phyloP scores from a whole-genome alignment of 177 flowering plant genomes.

The Vitis hybrid region DNA sequence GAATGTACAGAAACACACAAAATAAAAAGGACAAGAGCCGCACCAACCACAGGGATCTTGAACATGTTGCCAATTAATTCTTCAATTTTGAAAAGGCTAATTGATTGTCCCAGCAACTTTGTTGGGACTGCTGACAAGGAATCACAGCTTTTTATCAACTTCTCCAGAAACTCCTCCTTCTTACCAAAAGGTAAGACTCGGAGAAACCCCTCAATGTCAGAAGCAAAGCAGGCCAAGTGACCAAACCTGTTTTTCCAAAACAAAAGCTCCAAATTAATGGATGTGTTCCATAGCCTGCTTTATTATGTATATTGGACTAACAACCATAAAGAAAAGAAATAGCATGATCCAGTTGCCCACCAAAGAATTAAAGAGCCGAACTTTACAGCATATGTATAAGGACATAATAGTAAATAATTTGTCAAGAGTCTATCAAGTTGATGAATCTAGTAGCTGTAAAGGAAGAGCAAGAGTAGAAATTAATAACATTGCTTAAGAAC shows the following conservation, averaged over 20 bases:
- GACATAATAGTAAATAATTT: background rate
- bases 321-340: background rate
- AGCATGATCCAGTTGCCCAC: background rate
- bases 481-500: background rate
- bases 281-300: too few species aligned
- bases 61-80: conserved; percentile 43
- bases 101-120: conserved; percentile 57
- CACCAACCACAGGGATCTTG: conserved; percentile 55
- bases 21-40: conserved; percentile 7
- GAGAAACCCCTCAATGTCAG: conserved; percentile 71
- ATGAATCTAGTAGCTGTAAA: background rate
- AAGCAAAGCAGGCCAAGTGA: conserved; percentile 71
- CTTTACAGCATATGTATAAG: too few species aligned
- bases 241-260: conserved; percentile 66
- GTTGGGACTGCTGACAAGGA: conserved; percentile 31
- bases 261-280: background rate
- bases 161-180: conserved; percentile 44
- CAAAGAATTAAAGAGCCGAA: too few species aligned
- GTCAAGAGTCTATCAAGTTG: background rate
- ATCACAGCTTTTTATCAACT: conserved; percentile 30
- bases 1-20: background rate
- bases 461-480: background rate
- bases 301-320: too few species aligned
- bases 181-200: conserved; percentile 47
- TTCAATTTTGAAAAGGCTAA: conserved; percentile 54